Evolutionary conservation across 106 monocot species (phyloP), one percentile per base, ranked within the genome.

Genomic region (Phalaenopsis equestris): DNA sequence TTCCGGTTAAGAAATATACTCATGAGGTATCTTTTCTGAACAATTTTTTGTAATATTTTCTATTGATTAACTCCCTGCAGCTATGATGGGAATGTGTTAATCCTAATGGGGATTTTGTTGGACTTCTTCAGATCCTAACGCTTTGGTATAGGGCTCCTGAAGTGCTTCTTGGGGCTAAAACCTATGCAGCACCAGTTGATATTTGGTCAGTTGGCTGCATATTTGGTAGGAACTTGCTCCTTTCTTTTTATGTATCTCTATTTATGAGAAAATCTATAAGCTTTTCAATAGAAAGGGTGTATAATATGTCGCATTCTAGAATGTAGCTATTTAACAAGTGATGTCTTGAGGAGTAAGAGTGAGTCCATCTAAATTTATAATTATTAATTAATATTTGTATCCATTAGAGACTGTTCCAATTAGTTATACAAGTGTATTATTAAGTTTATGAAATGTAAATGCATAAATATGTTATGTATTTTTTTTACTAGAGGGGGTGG

Each of bases 1-100:
- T 94, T 68, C 97, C 97, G 15, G 42, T 98, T 15, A 98, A 98
- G 88, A 98, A 98, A 65, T 98, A 98, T 64, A 98, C 97, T 55
- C 97, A 98, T 77, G 98, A 94, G 92, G 94, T 98, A 86, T 55
- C 6, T 0, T 42, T 18, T 49, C 19, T 23, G 3, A 65, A 21
- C 6, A 38, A 70, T 3, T 14, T 6, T 15, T 6, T 38, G 15
- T 21, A 70, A 38, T 70, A 3, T 23, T 70, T 70, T 70, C 1
- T 39, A 39, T 39, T 70, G 10, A 30, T 30, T 30, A 30, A 30
- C 75, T 77, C 21, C 1, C 24, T 73, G 4, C 43, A 42, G 39
- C 9, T 6, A 39, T 38, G 72, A 17, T 0, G 15, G 9, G 10
- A 48, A 9, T 70, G 67, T 73, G 4, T 6, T 73, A 1, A 14